Evolutionary conservation across 768 basidiomycete species (phyloP).

Genomic region (Bullera alba): DNA sequence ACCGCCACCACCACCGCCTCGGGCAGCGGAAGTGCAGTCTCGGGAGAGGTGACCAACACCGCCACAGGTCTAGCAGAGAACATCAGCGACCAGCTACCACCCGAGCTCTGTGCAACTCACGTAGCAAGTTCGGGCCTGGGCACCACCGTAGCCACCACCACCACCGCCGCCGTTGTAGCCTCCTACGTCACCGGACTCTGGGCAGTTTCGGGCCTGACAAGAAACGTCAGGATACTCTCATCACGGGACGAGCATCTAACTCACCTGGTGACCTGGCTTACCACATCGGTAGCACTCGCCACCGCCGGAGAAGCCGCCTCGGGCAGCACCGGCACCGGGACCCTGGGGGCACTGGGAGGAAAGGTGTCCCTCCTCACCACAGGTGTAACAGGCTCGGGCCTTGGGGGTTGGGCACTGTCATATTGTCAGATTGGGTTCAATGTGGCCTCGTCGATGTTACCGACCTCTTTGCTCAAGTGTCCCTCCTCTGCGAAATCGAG

Average conservation of each 20-base stretch:
- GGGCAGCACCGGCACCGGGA: slow-evolving; percentile 25
- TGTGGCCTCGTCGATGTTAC: background rate
- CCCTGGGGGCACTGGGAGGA: slow-evolving; percentile 39
- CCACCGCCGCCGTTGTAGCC: slow-evolving; percentile 22
- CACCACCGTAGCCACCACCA: slow-evolving; percentile 31
- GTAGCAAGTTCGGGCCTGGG: slow-evolving; percentile 39
- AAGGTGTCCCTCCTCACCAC: slow-evolving; percentile 45
- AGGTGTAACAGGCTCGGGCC: slow-evolving; percentile 45
- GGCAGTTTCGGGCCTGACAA: slow-evolving; percentile 40
- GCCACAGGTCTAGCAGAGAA: slow-evolving; percentile 44
- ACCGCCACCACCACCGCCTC: slow-evolving; percentile 18
- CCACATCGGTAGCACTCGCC: slow-evolving; percentile 46
- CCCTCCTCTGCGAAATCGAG: slow-evolving; percentile 26
- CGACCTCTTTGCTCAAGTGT: slow-evolving; percentile 40
- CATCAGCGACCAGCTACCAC: background rate
- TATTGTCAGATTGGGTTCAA: background rate
- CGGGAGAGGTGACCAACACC: slow-evolving; percentile 47
- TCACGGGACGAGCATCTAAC: slow-evolving; percentile 2
- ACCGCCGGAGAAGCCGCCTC: slow-evolving; percentile 20
- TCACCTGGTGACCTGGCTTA: slow-evolving; percentile 45
- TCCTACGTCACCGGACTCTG: slow-evolving; percentile 32
- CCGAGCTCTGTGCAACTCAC: slow-evolving; percentile 27
- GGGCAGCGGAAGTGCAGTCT: slow-evolving; percentile 38
- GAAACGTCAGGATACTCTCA: slow-evolving; percentile 4
- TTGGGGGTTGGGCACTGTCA: slow-evolving; percentile 42